phyloP scores from a whole-genome alignment of 1,284 basidiomycete genomes.

The Ceratobasidium sp. region DNA sequence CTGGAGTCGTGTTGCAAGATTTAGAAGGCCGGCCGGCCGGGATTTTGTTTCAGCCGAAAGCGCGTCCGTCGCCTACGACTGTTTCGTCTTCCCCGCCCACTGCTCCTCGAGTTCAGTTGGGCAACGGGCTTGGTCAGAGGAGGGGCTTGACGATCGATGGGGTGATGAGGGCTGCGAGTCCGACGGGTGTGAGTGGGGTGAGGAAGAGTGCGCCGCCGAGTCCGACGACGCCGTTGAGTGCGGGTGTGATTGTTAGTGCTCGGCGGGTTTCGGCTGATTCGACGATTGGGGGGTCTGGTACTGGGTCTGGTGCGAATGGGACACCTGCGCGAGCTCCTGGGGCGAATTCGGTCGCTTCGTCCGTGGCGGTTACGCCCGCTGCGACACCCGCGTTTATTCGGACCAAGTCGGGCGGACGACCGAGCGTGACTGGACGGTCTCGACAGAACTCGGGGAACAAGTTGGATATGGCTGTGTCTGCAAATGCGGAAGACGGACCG shows the following conservation, averaged over 20 bases:
- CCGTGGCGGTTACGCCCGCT: no score
- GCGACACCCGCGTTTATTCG: neutral
- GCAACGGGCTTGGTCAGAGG: neutral
- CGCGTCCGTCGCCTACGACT: conserved; percentile 2
- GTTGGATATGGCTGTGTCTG: neutral
- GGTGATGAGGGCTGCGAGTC: conserved; percentile 2
- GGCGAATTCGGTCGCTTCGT: neutral
- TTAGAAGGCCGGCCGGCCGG: conserved; percentile 94
- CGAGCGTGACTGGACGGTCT: neutral
- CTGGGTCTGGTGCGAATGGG: neutral
- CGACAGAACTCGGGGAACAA: conserved; percentile 22
- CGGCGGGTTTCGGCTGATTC: neutral
- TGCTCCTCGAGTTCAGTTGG: neutral
- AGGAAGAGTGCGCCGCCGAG: conserved; percentile 21
- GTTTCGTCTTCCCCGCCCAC: neutral
- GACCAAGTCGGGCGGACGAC: conserved; percentile 16
- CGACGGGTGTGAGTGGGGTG: neutral
- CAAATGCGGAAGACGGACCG: neutral
- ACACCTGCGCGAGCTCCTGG: neutral
- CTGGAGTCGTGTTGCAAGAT: conserved; percentile 91
- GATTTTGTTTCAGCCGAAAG: conserved; percentile 90
- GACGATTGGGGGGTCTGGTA: neutral
- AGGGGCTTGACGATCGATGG: conserved; percentile 11
- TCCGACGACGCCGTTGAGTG: conserved; percentile 4
- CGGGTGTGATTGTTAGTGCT: neutral